A percentile compares a stretch with the other conserved stretches of the same genome.
These are phyloP conservation scores for Solanum hybrid DNA, from an alignment of 305 asterid species.

Conservation along the genomic window DNA sequence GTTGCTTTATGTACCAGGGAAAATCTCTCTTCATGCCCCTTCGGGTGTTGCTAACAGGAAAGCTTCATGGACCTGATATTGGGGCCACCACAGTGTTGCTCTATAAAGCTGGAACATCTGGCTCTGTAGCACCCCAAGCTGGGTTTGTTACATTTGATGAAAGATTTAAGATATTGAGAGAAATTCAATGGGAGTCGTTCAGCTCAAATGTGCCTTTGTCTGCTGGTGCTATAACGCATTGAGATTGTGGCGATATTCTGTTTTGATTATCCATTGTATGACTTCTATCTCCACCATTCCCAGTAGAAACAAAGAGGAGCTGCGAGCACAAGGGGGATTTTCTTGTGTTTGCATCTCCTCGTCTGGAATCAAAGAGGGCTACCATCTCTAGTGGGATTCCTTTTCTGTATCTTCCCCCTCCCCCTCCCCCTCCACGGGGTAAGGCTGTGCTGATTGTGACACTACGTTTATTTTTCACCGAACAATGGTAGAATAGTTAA, in stretches of 20 bases:
- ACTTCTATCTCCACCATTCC: neutral
- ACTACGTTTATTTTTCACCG: neutral
- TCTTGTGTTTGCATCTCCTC: neutral
- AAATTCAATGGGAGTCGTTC: conserved; percentile 59
- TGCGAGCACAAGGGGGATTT: neutral
- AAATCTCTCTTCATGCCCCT: conserved; percentile 94
- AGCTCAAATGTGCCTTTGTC: conserved; percentile 37
- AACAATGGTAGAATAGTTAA: neutral
- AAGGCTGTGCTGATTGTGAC: neutral
- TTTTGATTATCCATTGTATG: neutral
- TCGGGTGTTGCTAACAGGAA: conserved; percentile 78
- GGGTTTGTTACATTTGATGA: conserved; percentile 60
- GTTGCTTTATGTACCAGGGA: conserved; percentile 40
- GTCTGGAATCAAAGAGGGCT: neutral
- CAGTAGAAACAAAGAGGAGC: neutral
- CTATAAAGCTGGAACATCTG: conserved; percentile 56
- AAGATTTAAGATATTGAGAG: conserved; percentile 53
- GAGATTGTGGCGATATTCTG: neutral
- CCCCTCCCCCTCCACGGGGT: neutral
- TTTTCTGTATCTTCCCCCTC: neutral
- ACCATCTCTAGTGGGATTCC: neutral
- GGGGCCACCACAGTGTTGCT: conserved; percentile 57
- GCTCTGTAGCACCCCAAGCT: conserved; percentile 41
- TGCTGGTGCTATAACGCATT: conserved; percentile 13
- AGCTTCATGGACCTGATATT: conserved; percentile 93